These are phyloP conservation scores for Fomitopsis palustris DNA, from an alignment of 1,284 basidiomycete genomes.

Conservation along the genomic window DNA sequence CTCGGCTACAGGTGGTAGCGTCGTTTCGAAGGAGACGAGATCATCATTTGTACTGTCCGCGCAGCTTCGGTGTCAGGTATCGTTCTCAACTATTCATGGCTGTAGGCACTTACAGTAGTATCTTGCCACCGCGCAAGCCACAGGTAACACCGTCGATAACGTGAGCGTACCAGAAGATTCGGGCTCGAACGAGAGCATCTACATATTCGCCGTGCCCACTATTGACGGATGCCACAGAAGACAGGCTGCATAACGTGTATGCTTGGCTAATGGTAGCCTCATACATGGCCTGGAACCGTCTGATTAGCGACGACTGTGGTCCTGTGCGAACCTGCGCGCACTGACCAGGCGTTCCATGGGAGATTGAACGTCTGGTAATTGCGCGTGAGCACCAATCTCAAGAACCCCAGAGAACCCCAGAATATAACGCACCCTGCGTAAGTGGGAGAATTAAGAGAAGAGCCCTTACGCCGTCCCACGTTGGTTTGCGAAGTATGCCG, in stretches of 20 bases:
- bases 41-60: conserved; percentile 59
- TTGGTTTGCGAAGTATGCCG: conserved; percentile 75
- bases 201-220: conserved; percentile 53
- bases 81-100: neutral
- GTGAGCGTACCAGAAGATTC: conserved; percentile 85
- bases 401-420: neutral
- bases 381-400: conserved; percentile 9
- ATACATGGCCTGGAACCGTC: conserved; percentile 46
- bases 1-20: conserved; percentile 43
- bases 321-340: neutral
- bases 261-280: conserved; percentile 63
- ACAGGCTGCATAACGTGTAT: conserved; percentile 64
- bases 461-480: conserved; percentile 81
- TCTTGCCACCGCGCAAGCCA: conserved; percentile 74
- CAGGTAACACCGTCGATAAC: conserved; percentile 79
- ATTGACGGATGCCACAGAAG: conserved; percentile 40
- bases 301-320: neutral
- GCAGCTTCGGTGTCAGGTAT: conserved; percentile 8
- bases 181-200: conserved; percentile 63
- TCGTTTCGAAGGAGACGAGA: conserved; percentile 62
- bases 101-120: conserved; percentile 59
- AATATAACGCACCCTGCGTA: conserved; percentile 60
- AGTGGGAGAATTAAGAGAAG: conserved; percentile 77
- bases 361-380: conserved; percentile 37
- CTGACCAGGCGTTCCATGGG: conserved; percentile 50